Conservation (phyloP, 371 early-diverging fungal genomes). For the Mortierella sp. region DNA sequence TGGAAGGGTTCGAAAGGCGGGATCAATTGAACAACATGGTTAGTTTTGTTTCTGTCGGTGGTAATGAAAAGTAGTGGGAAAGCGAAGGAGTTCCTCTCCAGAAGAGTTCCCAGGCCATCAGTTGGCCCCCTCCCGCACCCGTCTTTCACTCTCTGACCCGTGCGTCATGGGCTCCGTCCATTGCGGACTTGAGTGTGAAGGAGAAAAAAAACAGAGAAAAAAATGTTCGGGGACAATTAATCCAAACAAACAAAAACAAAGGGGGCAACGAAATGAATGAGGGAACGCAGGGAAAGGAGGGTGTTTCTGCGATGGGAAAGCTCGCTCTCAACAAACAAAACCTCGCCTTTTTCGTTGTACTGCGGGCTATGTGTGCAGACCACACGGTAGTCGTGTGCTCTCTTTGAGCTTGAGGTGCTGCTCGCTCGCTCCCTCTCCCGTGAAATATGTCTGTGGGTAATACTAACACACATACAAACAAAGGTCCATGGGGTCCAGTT, state of each 20-base stretch:
- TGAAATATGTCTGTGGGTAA: background rate
- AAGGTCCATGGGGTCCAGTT: background rate
- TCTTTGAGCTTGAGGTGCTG: background rate
- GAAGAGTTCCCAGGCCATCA: background rate
- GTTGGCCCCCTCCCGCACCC: background rate
- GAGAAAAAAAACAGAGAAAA: background rate
- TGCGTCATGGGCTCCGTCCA: background rate
- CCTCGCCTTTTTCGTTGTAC: no score
- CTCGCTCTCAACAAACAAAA: slow-evolving; percentile 1
- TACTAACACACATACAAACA: slow-evolving; percentile 9
- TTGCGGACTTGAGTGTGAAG: background rate
- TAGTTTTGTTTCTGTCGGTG: background rate
- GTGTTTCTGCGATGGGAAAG: background rate
- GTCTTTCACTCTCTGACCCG: background rate
- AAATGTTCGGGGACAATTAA: background rate
- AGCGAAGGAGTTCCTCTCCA: background rate
- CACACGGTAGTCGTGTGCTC: background rate
- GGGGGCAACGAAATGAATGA: background rate
- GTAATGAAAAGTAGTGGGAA: background rate
- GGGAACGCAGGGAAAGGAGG: background rate
- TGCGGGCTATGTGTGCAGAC: background rate
- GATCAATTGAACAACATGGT: background rate
- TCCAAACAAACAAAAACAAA: background rate
- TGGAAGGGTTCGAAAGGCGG: background rate
- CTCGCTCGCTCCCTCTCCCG: background rate